Conservation (phyloP, 768 basidiomycete species). For the Lepiota brunneoincarnata region DNA sequence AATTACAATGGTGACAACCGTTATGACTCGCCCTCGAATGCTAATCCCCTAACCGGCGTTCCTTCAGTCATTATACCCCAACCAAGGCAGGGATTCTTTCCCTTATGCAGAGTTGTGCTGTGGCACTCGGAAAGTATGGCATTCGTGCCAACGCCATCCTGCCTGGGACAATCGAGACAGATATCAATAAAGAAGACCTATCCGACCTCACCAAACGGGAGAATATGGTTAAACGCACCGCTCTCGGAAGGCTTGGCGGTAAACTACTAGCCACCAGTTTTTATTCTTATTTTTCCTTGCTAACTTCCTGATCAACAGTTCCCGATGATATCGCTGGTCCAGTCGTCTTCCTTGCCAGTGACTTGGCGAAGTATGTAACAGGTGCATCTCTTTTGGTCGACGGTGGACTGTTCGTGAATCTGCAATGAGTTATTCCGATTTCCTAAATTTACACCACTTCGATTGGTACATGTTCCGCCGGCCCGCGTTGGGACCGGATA, state of each 20-base stretch:
- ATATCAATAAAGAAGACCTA: constrained; percentile 77
- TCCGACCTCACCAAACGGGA: constrained; percentile 54
- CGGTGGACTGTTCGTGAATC: constrained; percentile 72
- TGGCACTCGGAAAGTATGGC: constrained; percentile 72
- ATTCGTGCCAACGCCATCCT: constrained; percentile 72
- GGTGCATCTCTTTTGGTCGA: constrained; percentile 66
- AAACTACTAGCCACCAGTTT: constrained; percentile 14
- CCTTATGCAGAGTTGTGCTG: constrained; percentile 77
- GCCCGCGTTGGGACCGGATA: neutral
- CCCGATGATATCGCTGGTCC: constrained; percentile 77
- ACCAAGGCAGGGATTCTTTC: constrained; percentile 79
- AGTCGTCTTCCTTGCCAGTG: constrained; percentile 70
- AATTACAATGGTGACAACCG: constrained; percentile 52
- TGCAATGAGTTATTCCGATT: constrained; percentile 42
- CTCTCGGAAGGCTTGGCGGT: constrained; percentile 66
- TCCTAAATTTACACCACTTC: constrained; percentile 1
- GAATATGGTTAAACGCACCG: constrained; percentile 63
- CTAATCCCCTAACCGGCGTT: neutral
- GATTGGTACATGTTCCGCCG: neutral
- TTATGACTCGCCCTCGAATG: constrained; percentile 1
- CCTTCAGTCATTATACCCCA: constrained; percentile 69
- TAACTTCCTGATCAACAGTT: constrained; percentile 24
- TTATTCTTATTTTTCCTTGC: neutral
- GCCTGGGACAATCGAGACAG: constrained; percentile 77
- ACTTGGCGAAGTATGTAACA: constrained; percentile 68